Evolutionary conservation across 78 protist species (phyloP), one percentile per base, ranked within the genome.

Genomic region (Polysphondylium violaceum): DNA sequence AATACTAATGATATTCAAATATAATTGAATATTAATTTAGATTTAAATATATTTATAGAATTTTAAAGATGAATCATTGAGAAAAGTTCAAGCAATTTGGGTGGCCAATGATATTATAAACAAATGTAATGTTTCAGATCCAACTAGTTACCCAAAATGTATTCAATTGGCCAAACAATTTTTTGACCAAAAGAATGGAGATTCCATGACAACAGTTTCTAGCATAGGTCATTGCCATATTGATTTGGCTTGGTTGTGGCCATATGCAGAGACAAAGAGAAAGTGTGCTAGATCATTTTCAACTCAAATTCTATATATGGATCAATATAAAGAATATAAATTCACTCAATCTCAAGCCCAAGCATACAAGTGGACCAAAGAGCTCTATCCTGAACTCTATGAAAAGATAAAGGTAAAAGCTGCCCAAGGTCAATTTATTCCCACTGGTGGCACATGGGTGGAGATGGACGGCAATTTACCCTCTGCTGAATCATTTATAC

Each of bases 391-490:
- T 29, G 69, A 47, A 6, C 73, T 95, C 4, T 95, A 67, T 11
- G 81, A 71, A 25, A 78, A 36, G 36, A 87, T 96, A 12, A 65
- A 75, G 23, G 92, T 21, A 21, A 43, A 55, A 35, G 90, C 63
- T 0, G 14, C 0, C n/a, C 9, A 17, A 11, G 96, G 95, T 4
- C 95, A 78, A 44, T 95, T 75, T 7, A 14, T 89, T 3, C 88
- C 97, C 11, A 72, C 77, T 17, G 98, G 98, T 44, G 98, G 96
- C 8, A 87, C 96, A 19, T 95, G 96, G 96, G 74, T 73, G 5
- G 98, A 96, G 27, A 95, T 95, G 98, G 98, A 96, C 55, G 81
- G 97, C 67, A 96, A 95, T 63, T 40, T 96, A 3, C 98, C 98
- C 19, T 27, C 65, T 23, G 98, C 97, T 16, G 98, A 96, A 36